Evolutionary conservation across 1,139 yeast genomes (phyloP).

Genomic region (Zygosaccharomyces pseudobailii): DNA sequence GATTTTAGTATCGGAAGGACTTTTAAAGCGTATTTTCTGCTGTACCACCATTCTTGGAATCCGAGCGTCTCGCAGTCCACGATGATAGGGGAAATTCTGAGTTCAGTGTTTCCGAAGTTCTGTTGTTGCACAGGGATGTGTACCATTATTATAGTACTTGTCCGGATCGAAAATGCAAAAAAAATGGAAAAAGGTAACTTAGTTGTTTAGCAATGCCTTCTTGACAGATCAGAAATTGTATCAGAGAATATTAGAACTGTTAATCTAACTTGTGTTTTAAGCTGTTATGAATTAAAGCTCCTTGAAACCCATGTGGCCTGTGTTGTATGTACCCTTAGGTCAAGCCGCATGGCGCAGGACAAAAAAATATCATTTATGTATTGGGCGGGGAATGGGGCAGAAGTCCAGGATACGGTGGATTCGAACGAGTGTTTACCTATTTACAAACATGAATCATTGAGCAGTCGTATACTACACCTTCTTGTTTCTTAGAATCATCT

Average conservation of each 20-base stretch:
- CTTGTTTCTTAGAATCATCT: too few relatives aligned
- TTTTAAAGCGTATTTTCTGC: constrained; percentile 35
- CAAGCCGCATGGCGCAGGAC: background rate
- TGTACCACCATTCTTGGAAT: constrained; percentile 36
- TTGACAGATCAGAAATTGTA: too few relatives aligned
- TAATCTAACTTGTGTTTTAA: too few relatives aligned
- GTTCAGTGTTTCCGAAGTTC: constrained; percentile 37
- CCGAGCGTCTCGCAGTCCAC: constrained; percentile 53
- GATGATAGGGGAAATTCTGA: constrained; percentile 43
- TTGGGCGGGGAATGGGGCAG: background rate
- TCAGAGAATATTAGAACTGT: too few relatives aligned
- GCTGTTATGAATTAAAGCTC: background rate
- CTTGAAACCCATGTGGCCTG: background rate
- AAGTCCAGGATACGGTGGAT: background rate
- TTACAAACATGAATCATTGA: too few relatives aligned
- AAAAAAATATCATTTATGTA: background rate
- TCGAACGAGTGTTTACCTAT: background rate
- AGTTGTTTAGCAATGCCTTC: too few relatives aligned
- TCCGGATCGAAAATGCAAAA: background rate
- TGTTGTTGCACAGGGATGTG: constrained; percentile 10
- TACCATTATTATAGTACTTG: background rate
- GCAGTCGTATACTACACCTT: too few relatives aligned
- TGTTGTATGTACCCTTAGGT: background rate
- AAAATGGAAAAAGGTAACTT: too few relatives aligned
- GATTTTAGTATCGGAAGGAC: constrained; percentile 38